A percentile compares a stretch with the other conserved stretches of the same genome.
Evolutionary conservation across 139 green algal genomes (phyloP).

Genomic region (Chlorella sp.): DNA sequence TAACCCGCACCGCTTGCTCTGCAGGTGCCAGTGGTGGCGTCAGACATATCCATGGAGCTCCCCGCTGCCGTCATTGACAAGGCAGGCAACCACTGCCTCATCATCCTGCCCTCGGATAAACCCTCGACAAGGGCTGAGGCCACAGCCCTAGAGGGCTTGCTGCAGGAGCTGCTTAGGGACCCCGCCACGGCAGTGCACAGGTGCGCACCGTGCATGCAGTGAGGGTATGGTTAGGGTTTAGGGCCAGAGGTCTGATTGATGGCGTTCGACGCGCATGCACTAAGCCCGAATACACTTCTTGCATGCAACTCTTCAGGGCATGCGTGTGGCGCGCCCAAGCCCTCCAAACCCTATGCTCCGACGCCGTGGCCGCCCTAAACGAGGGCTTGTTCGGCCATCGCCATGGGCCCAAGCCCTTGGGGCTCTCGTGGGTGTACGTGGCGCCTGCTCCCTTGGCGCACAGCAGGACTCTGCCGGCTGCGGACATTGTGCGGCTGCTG

Average conservation of each 20-base stretch:
- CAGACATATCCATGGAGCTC: constrained; percentile 12
- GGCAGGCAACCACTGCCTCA: constrained; percentile 34
- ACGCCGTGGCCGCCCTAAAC: constrained; percentile 13
- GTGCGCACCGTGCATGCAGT: neutral
- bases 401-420: neutral
- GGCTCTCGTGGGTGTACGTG: neutral
- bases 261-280: neutral
- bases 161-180: constrained; percentile 36
- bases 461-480: neutral
- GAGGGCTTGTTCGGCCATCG: constrained; percentile 1
- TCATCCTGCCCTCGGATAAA: constrained; percentile 55
- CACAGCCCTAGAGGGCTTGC: constrained; percentile 19
- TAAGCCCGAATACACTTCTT: neutral
- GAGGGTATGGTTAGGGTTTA: constrained; percentile 7
- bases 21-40: neutral
- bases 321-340: constrained; percentile 25
- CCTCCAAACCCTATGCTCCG: constrained; percentile 28
- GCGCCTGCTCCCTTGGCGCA: neutral
- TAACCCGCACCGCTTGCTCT: neutral
- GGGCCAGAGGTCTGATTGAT: neutral
- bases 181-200: constrained; percentile 10
- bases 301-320: constrained; percentile 11
- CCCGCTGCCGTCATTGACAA: constrained; percentile 27
- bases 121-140: constrained; percentile 31
- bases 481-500: neutral